Percentiles rank a stretch among this genome's conserved stretches.
These are phyloP conservation scores for Boechera retrofracta DNA, from an alignment of 345 rosid genomes.

Conservation along the genomic window DNA sequence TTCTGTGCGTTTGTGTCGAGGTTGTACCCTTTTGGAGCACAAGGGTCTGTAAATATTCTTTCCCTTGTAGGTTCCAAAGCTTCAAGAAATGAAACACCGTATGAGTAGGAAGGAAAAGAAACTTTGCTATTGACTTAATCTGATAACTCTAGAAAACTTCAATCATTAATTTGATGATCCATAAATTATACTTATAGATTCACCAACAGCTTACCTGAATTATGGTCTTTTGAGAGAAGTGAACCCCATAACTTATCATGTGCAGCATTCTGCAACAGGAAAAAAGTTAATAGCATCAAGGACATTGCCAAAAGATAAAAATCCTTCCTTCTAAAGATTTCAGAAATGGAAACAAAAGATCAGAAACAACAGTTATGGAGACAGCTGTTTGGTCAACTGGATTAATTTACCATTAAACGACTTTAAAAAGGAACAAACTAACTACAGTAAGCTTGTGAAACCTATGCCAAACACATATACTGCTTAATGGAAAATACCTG, in stretches of 20 bases:
- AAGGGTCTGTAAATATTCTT: constrained; percentile 65
- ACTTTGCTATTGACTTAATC: not conserved
- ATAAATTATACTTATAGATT: not conserved
- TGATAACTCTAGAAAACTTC: not conserved
- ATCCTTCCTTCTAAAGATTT: not conserved
- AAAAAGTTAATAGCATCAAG: constrained; percentile 35
- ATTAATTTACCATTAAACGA: not conserved
- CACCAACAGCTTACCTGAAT: constrained; percentile 50
- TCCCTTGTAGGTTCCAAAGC: constrained; percentile 51
- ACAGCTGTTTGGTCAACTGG: not conserved
- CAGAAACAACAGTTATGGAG: not conserved
- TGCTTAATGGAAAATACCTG: constrained; percentile 58
- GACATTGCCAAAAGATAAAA: constrained; percentile 8
- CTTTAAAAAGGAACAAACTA: not conserved
- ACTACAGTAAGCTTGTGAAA: constrained; percentile 10
- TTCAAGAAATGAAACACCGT: constrained; percentile 43
- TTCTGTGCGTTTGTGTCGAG: constrained; percentile 47
- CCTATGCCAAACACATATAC: not conserved
- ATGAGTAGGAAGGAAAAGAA: not conserved
- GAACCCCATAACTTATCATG: constrained; percentile 75
- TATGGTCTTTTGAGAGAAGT: constrained; percentile 54
- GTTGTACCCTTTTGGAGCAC: constrained; percentile 82
- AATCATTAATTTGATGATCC: not conserved
- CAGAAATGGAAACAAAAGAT: not conserved
- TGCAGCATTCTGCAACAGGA: constrained; percentile 78